phyloP scores from a whole-genome alignment of 768 basidiomycete species.

The Naganishia vaughanmartiniae region DNA sequence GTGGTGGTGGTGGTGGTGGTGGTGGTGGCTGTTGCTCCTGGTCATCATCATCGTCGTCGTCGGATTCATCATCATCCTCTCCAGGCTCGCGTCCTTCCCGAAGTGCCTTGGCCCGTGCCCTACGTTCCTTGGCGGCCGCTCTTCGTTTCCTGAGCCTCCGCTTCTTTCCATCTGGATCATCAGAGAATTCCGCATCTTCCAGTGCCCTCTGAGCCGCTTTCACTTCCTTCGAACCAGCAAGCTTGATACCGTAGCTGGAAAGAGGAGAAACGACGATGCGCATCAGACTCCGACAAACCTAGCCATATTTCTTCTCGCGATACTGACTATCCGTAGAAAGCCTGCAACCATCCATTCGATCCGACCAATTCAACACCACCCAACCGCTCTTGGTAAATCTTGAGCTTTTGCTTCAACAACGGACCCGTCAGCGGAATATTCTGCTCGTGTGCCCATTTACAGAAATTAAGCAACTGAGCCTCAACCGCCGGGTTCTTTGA shows the following conservation, averaged over 20 bases:
- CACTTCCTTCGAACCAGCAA: slow-evolving; percentile 14
- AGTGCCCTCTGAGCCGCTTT: slow-evolving; percentile 7
- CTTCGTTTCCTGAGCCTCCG: slow-evolving; percentile 14
- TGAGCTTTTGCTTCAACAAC: slow-evolving; percentile 21
- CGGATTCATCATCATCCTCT: neutral
- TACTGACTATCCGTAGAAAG: slow-evolving; percentile 16
- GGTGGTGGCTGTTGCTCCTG: neutral
- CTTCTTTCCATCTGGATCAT: slow-evolving; percentile 18
- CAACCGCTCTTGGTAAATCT: slow-evolving; percentile 20
- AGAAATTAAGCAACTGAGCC: slow-evolving; percentile 11
- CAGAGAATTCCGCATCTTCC: slow-evolving; percentile 16
- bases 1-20: neutral
- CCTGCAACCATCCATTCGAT: slow-evolving; percentile 20
- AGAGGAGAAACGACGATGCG: too few relatives aligned
- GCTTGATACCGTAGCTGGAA: slow-evolving; percentile 18
- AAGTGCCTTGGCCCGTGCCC: neutral
- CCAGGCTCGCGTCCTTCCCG: neutral
- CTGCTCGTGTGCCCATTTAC: slow-evolving; percentile 18
- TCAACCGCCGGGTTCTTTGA: slow-evolving; percentile 23
- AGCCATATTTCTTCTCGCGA: neutral
- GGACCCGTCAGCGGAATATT: slow-evolving; percentile 21
- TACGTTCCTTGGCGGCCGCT: slow-evolving; percentile 8
- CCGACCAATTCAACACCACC: slow-evolving; percentile 13
- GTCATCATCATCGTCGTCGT: slow-evolving; percentile 1
- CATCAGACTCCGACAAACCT: neutral